phyloP scores from a whole-genome alignment of 1,139 yeast species.

The Pichia sp. region DNA sequence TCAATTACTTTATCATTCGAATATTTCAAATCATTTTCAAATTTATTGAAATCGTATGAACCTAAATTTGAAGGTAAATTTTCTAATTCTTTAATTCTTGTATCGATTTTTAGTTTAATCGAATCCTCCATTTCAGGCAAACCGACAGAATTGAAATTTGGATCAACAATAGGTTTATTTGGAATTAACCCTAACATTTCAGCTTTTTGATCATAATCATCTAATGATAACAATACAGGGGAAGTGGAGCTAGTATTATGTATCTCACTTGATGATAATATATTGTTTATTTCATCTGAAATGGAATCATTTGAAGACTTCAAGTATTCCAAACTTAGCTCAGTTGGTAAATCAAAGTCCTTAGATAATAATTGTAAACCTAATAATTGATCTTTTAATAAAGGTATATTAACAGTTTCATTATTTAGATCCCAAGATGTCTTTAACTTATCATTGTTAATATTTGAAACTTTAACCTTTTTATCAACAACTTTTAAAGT shows the following conservation, averaged over 20 bases:
- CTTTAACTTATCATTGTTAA: slow-evolving; percentile 14
- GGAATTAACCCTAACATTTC: slow-evolving; percentile 31
- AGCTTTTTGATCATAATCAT: slow-evolving; percentile 28
- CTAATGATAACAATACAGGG: slow-evolving; percentile 16
- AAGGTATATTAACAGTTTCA: slow-evolving; percentile 38
- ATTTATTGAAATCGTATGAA: slow-evolving; percentile 47
- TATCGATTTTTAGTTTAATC: slow-evolving; percentile 52
- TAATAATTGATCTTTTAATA: slow-evolving; percentile 61
- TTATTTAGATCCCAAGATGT: slow-evolving; percentile 20
- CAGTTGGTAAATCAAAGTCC: slow-evolving; percentile 66
- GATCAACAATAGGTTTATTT: slow-evolving; percentile 52
- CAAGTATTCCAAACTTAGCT: slow-evolving; percentile 25
- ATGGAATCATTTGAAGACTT: slow-evolving; percentile 5
- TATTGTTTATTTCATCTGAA: neutral
- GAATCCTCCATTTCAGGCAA: slow-evolving; percentile 47
- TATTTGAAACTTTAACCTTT: slow-evolving; percentile 16
- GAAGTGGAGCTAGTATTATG: neutral
- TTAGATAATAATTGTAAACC: slow-evolving; percentile 72
- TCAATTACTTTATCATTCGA: slow-evolving; percentile 55
- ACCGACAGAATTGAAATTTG: slow-evolving; percentile 63
- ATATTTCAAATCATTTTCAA: slow-evolving; percentile 48
- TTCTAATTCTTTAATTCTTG: slow-evolving; percentile 70
- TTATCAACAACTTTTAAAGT: slow-evolving; percentile 19
- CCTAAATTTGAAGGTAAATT: slow-evolving; percentile 43
- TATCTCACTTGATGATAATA: neutral